A percentile compares a stretch with the other conserved stretches of the same genome.
These are phyloP conservation scores for Tubosaeta brunneosetosa DNA, from an alignment of 768 basidiomycete species.

Conservation along the genomic window DNA sequence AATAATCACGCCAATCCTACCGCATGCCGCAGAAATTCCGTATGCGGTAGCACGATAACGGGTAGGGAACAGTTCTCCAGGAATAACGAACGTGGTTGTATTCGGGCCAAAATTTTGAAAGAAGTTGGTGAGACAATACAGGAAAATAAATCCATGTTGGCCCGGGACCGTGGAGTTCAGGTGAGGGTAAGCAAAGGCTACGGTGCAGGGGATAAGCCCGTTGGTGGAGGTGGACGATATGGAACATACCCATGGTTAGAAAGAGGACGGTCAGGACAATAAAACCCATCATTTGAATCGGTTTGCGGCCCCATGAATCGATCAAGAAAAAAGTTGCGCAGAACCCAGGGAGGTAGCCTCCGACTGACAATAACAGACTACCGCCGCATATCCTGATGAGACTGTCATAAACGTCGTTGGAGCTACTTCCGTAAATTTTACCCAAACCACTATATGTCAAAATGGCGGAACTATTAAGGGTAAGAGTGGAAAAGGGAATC, in stretches of 20 bases:
- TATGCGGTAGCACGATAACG: constrained; percentile 69
- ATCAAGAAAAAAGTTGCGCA: constrained; percentile 62
- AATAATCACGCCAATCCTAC: constrained; percentile 72
- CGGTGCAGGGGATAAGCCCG: neutral
- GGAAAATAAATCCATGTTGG: constrained; percentile 50
- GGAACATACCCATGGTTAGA: constrained; percentile 56
- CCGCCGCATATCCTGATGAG: constrained; percentile 22
- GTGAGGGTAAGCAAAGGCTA: constrained; percentile 62
- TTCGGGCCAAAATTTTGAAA: constrained; percentile 28
- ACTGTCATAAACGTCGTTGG: constrained; percentile 18
- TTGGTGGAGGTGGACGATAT: neutral
- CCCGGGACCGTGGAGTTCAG: constrained; percentile 44
- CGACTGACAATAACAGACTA: constrained; percentile 14
- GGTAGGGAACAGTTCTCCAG: constrained; percentile 77
- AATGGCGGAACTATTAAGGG: constrained; percentile 76
- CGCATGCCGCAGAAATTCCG: constrained; percentile 70
- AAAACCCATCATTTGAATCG: constrained; percentile 76
- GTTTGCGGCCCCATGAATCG: constrained; percentile 68
- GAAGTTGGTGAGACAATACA: constrained; percentile 14
- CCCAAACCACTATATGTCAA: constrained; percentile 68
- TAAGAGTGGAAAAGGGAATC: constrained; percentile 86
- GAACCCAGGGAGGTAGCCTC: constrained; percentile 43
- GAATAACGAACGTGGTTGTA: constrained; percentile 69
- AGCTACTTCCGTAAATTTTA: constrained; percentile 27
- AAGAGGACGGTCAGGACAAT: constrained; percentile 59